Base-by-base conservation (phyloP, 352 stramenopile species). In the Phytophthora lateralis region DNA sequence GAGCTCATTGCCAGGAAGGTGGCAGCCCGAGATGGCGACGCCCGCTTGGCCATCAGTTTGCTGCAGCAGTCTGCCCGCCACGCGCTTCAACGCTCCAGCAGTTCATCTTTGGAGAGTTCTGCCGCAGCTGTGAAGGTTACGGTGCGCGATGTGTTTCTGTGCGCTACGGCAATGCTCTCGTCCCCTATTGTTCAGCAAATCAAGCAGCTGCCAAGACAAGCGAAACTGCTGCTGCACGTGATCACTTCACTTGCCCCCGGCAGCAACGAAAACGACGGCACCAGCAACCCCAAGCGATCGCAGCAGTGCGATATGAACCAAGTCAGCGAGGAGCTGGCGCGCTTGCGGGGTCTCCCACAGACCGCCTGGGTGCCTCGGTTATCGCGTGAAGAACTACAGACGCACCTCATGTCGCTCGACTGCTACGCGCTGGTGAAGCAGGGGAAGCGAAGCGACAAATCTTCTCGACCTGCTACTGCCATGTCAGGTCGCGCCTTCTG, bases 1-100 rank as follows among this genome's bases (percentile, higher is more conserved):
- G 82, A 91, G 53, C 67, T 89, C 3, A 83, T 91, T 47, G 82
- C 82, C 0, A 71, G 82, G 32, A 89, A 90, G 45, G 69, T 91
- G 8, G 82, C 78, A 24, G 75, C 82, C 10, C 80, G 80, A 12
- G 80, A 91, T 52, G 82, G 82, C 29, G 82, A 91, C 50, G 82
- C 78, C 24, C 82, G 82, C 38, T 60, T 82, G 8, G 82, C 82
- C 7, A 75, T 88, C 46, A 78, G 71, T 17, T 59, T 90, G 53
- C 55, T 91, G 20, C 78, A 88, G 53, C 82, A 89, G 37, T 83
- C 73, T 9, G 77, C 79, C 2, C 80, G 78, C 15, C 60, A 68
- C 21, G 65, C 60, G 0, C 61, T 84, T 45, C 66, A 76, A 12
- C 66, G 74, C 39, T 66, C 24, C 11, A 9, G 21, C 7, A 54